These are phyloP conservation scores for Candida loeiensis DNA, from an alignment of 805 yeast species.

Conservation along the genomic window DNA sequence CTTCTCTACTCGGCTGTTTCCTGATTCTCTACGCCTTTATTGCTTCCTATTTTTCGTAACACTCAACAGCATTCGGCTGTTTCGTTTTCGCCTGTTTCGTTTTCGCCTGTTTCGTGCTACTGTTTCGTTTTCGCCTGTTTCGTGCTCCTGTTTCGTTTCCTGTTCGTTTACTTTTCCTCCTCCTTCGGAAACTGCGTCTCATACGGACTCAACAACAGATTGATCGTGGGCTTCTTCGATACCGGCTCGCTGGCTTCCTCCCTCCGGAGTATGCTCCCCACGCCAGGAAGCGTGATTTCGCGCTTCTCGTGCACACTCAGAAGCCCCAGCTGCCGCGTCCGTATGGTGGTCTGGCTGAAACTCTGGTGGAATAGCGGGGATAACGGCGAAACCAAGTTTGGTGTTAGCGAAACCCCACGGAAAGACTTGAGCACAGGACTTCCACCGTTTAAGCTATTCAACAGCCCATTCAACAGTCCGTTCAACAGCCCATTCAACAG, in stretches of 20 bases:
- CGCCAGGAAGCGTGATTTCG: conserved; percentile 2
- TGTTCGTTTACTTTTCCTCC: neutral
- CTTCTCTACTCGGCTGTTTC: too few relatives aligned
- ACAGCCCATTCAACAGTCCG: too few relatives aligned
- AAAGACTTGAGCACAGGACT: too few relatives aligned
- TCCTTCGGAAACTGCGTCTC: conserved; percentile 4
- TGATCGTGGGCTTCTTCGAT: conserved; percentile 28
- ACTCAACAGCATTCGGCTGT: too few relatives aligned
- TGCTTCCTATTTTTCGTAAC: too few relatives aligned
- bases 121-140: too few relatives aligned
- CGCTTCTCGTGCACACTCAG: conserved; percentile 1
- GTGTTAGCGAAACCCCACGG: conserved; percentile 17
- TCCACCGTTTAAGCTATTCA: too few relatives aligned
- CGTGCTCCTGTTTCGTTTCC: neutral
- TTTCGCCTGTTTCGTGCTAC: too few relatives aligned
- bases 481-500: too few relatives aligned
- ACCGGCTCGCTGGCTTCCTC: conserved; percentile 2
- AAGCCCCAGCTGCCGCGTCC: conserved; percentile 3
- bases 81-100: too few relatives aligned
- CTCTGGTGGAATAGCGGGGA: conserved; percentile 40
- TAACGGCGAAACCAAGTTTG: conserved; percentile 35
- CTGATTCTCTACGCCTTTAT: too few relatives aligned
- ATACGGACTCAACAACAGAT: conserved; percentile 28
- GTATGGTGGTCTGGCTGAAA: conserved; percentile 21
- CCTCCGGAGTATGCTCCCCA: neutral